Base-by-base conservation (phyloP, 768 basidiomycete genomes). In the Amanita brunnescens region DNA sequence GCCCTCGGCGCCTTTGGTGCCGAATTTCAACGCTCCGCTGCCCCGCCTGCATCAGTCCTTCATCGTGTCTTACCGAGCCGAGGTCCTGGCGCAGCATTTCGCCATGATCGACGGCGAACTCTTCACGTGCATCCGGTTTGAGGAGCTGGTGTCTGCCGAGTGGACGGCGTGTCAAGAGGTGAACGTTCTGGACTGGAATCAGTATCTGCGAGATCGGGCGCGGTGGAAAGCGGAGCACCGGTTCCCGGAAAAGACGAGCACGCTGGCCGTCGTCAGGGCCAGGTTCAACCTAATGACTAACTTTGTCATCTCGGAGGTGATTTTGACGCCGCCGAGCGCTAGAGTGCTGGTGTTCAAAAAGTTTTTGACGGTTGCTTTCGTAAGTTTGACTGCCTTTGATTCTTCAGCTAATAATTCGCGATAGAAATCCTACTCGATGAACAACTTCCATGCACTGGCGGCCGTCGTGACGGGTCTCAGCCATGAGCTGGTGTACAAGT, bases 101-200 rank as follows among this genome's bases (percentile, higher is more conserved):
- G 76, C 85, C 6, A 84, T 91, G 76, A 91, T 95, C 56, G 91
- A 95, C 56, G 77, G 88, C 21, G 91, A 94, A 58, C 68, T 94
- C 49, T 90, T 92, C 63, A 81, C 87, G 64, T 77, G 79, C 10
- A 76, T 95, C 64, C 85, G 84, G 58, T 92, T 92, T 61, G 89
- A 93, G 60, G 92, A 95, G 59, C 73, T 92, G n/a, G 81, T 91
- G 34, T 73, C 81, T 54, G 77, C 80, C 44, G 81, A 86, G 34
- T 86, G 84, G 84, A 72, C 76, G 64, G 72, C 73, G 8, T 74
- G 77, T 43, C 72, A 78, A 51, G 84, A 80, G 49, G 75, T 79
- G 9, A 77, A 88, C 57, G 77, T 87, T 18, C 72, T 87, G 14
- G 91, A 94, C 63, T 95, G 92, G 93, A 74, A 76, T 12, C 79